Evolutionary conservation across 169 alveolate genomes (phyloP).

Genomic region (Miamiensis avidus): DNA sequence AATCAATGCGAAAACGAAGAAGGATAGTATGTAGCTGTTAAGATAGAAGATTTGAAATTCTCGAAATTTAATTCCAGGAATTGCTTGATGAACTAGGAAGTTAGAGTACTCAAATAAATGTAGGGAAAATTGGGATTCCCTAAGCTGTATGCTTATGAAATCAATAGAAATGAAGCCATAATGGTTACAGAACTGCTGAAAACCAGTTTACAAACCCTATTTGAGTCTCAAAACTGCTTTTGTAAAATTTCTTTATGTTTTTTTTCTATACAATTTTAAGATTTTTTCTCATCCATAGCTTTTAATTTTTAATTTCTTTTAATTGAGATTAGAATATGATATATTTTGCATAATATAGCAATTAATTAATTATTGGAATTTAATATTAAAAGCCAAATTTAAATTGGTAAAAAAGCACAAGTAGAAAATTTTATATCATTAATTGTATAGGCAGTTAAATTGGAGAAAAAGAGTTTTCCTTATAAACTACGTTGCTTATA

Average conservation of each 20-base stretch:
- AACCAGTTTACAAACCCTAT: neutral
- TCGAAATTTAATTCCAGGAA: too few species aligned
- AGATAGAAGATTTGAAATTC: neutral
- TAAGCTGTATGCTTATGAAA: neutral
- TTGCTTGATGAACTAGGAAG: neutral
- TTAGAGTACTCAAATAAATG: too few species aligned
- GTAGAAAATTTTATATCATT: too few species aligned
- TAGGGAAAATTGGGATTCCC: neutral
- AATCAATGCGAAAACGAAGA: too few species aligned
- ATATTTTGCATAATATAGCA: neutral
- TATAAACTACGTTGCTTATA: conserved; percentile 59
- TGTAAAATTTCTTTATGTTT: neutral
- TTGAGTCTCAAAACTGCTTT: too few species aligned
- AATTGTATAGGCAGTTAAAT: too few species aligned
- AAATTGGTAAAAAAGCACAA: too few species aligned
- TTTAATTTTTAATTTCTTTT: too few species aligned
- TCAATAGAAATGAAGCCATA: neutral
- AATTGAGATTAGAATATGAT: neutral
- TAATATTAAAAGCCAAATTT: too few species aligned
- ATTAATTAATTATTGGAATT: too few species aligned
- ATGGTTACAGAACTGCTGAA: neutral
- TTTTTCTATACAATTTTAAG: too few species aligned
- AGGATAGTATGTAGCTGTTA: neutral
- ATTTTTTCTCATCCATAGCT: too few species aligned
- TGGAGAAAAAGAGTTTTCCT: conserved; percentile 49